Percentiles rank a stretch among this genome's conserved stretches.
phyloP scores from a whole-genome alignment of 2,329 filamentous ascomycete species.

The Diaporthe capsici region DNA sequence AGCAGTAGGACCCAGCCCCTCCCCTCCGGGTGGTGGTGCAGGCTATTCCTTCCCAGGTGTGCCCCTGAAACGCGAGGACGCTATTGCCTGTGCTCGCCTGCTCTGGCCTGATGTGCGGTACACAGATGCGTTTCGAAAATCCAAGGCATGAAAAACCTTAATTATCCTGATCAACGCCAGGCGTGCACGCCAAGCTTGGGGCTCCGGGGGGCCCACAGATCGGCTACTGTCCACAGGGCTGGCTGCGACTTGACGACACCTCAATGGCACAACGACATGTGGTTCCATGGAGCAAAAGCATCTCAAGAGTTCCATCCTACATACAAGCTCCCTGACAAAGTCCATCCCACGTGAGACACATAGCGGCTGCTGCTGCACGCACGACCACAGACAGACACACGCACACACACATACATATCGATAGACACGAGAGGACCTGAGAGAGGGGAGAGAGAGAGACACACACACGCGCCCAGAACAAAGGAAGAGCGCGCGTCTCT shows the following conservation, averaged over 20 bases:
- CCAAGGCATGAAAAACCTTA: slow-evolving; percentile 36
- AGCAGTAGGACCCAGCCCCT: background rate
- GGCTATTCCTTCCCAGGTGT: slow-evolving; percentile 16
- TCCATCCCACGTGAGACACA: slow-evolving; percentile 29
- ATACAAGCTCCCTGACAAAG: slow-evolving; percentile 16
- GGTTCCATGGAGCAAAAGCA: slow-evolving; percentile 19
- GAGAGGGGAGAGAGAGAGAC: background rate
- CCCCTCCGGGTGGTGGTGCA: background rate
- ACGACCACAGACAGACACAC: background rate
- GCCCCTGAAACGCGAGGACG: slow-evolving; percentile 19
- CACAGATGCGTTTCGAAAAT: slow-evolving; percentile 35
- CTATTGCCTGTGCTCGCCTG: slow-evolving; percentile 16
- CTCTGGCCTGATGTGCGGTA: slow-evolving; percentile 30
- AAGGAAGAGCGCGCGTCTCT: slow-evolving; percentile 14
- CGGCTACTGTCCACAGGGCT: slow-evolving; percentile 27
- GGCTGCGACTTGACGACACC: slow-evolving; percentile 29
- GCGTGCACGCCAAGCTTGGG: slow-evolving; percentile 30
- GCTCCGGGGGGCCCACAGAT: slow-evolving; percentile 29
- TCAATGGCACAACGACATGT: slow-evolving; percentile 30
- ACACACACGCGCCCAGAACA: background rate
- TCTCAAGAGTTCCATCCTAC: slow-evolving; percentile 10
- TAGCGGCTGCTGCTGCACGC: background rate
- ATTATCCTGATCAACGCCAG: slow-evolving; percentile 32
- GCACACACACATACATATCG: background rate
- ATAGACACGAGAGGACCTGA: background rate